A percentile compares a stretch with the other conserved stretches of the same genome.
These are phyloP conservation scores for Quercus variabilis DNA, from an alignment of 306 rosid species.

Conservation along the genomic window DNA sequence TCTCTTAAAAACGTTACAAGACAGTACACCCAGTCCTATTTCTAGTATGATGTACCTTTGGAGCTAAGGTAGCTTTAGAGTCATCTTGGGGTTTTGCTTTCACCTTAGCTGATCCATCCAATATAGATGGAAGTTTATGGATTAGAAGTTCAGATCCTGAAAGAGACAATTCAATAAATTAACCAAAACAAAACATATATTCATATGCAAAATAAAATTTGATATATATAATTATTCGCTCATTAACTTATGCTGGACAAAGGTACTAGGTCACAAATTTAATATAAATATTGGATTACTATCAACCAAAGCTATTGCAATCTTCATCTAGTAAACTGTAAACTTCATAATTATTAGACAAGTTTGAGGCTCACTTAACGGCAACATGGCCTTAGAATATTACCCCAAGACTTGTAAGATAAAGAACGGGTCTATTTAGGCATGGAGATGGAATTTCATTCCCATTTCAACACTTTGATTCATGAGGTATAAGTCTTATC, in stretches of 20 bases:
- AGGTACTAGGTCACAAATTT: background rate
- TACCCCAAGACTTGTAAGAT: background rate
- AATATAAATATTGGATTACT: background rate
- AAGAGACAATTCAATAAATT: slow-evolving; percentile 9
- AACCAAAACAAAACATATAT: background rate
- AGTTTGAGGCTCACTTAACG: background rate
- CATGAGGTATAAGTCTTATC: background rate
- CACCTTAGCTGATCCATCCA: slow-evolving; percentile 79
- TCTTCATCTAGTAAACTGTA: background rate
- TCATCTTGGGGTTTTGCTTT: slow-evolving; percentile 76
- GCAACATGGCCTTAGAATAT: background rate
- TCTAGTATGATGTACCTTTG: slow-evolving; percentile 56
- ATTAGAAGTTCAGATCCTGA: slow-evolving; percentile 72
- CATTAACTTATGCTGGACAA: background rate
- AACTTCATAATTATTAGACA: background rate
- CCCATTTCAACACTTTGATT: background rate
- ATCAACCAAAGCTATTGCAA: background rate
- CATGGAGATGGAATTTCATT: background rate
- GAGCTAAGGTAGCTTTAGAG: slow-evolving; percentile 71
- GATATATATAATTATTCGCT: background rate
- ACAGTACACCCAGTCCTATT: background rate
- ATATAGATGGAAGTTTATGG: slow-evolving; percentile 74
- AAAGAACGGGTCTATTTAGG: background rate
- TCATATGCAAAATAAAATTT: background rate
- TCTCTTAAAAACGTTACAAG: background rate